Conservation (phyloP, 2,329 filamentous ascomycete genomes). For the Microsporum audouinii region DNA sequence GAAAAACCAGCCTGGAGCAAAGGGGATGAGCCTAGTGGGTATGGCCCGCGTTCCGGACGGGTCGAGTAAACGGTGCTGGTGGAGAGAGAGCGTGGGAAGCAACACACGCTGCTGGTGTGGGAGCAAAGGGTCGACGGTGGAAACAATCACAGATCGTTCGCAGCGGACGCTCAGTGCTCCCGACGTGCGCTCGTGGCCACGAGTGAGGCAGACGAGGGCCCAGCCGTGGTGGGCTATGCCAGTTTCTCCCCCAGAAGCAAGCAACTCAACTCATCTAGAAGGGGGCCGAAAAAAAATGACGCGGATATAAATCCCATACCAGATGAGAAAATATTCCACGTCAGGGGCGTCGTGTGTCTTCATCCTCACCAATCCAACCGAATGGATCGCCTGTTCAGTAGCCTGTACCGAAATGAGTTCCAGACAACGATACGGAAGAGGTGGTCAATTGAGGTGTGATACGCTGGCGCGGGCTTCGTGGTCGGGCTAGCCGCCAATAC, state of each 20-base stretch:
- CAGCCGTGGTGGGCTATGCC: constrained; percentile 7
- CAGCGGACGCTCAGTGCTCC: neutral
- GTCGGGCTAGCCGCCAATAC: constrained; percentile 1
- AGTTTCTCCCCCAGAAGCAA: neutral
- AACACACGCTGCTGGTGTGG: neutral
- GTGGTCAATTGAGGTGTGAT: constrained; percentile 12
- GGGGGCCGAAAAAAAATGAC: constrained; percentile 10
- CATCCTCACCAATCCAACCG: constrained; percentile 13
- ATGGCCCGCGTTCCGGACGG: neutral
- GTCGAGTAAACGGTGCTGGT: neutral
- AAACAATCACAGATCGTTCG: constrained; percentile 8
- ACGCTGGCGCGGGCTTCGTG: constrained; percentile 14
- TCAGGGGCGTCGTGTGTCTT: constrained; percentile 12
- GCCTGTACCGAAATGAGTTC: constrained; percentile 27
- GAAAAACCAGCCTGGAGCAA: constrained; percentile 39
- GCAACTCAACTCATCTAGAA: constrained; percentile 10
- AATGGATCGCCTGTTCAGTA: constrained; percentile 27
- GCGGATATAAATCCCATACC: constrained; percentile 24
- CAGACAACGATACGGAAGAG: constrained; percentile 21
- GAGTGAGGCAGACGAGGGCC: constrained; percentile 3
- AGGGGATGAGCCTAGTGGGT: constrained; percentile 43
- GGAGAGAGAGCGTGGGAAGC: neutral
- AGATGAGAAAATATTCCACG: constrained; percentile 22
- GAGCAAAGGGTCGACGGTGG: constrained; percentile 1
- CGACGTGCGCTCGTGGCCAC: neutral